Conservation (phyloP, 768 basidiomycete species). For the Amanita exitialis region DNA sequence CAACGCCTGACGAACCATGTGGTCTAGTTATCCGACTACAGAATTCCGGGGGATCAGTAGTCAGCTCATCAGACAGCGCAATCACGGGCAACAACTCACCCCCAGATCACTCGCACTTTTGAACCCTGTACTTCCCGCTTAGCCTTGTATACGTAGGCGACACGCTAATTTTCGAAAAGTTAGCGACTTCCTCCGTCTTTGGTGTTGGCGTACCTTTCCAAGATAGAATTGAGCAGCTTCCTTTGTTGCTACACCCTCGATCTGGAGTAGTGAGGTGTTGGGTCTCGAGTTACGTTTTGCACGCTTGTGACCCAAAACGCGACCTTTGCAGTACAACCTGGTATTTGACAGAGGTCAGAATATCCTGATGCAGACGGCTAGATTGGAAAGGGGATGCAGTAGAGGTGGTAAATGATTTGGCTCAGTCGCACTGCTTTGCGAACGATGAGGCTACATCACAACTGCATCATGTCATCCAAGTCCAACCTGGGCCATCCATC, state of each 20-base stretch:
- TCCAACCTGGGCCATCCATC: slow-evolving; percentile 33
- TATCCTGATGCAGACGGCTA: slow-evolving; percentile 5
- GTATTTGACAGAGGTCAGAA: slow-evolving; percentile 12
- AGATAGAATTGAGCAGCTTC: slow-evolving; percentile 97
- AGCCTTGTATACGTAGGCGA: slow-evolving; percentile 97
- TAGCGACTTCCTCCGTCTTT: background rate
- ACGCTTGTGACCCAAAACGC: slow-evolving; percentile 96
- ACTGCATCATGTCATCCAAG: slow-evolving; percentile 16
- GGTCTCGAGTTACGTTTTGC: slow-evolving; percentile 95
- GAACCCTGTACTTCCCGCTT: slow-evolving; percentile 91
- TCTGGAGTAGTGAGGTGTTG: slow-evolving; percentile 93
- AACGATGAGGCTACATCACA: background rate
- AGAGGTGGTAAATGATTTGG: background rate
- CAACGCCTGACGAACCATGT: slow-evolving; percentile 91
- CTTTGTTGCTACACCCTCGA: slow-evolving; percentile 91
- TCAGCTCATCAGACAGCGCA: background rate
- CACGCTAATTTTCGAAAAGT: slow-evolving; percentile 43
- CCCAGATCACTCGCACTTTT: slow-evolving; percentile 98
- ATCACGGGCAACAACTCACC: slow-evolving; percentile 38
- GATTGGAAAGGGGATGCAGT: background rate
- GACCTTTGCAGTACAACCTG: slow-evolving; percentile 95
- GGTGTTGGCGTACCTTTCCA: slow-evolving; percentile 68
- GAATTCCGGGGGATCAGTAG: background rate
- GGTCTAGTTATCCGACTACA: slow-evolving; percentile 82
- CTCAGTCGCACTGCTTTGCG: background rate